phyloP scores from a whole-genome alignment of 169 alveolate species.

The Cryptosporidium ubiquitum region DNA sequence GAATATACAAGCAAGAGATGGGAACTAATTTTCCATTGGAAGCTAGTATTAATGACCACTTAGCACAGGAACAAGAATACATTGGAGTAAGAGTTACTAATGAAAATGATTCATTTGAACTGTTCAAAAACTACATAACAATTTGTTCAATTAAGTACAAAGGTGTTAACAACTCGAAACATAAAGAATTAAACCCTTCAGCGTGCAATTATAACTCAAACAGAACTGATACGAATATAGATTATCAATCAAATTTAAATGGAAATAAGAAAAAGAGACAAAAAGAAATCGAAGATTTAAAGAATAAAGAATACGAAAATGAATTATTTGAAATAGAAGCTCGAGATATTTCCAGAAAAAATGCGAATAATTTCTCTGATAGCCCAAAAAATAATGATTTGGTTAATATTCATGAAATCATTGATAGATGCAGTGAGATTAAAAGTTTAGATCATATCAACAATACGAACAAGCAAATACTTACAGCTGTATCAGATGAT shows the following conservation, averaged over 20 bases:
- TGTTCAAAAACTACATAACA: slow-evolving; percentile 33
- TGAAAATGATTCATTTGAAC: slow-evolving; percentile 29
- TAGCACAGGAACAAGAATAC: slow-evolving; percentile 24
- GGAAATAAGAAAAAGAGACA: slow-evolving; percentile 9
- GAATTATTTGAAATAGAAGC: neutral
- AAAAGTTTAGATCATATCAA: slow-evolving; percentile 16
- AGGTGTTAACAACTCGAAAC: neutral
- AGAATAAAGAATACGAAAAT: slow-evolving; percentile 25
- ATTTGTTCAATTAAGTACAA: slow-evolving; percentile 53
- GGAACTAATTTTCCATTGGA: slow-evolving; percentile 10
- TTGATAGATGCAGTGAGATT: slow-evolving; percentile 46
- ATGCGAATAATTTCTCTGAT: neutral
- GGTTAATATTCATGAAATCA: slow-evolving; percentile 6
- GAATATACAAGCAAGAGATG: neutral
- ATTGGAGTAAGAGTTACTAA: neutral
- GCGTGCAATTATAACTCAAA: neutral
- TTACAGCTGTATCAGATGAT: slow-evolving; percentile 12
- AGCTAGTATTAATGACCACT: slow-evolving; percentile 11
- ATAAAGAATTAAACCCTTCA: slow-evolving; percentile 9
- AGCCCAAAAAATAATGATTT: neutral
- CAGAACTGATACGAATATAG: neutral
- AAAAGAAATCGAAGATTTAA: neutral
- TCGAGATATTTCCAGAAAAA: neutral
- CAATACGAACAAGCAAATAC: neutral
- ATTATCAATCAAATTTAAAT: neutral